Base-by-base conservation (phyloP, 192 early-diverging fungal species). In the Backusella tarrabulga region DNA sequence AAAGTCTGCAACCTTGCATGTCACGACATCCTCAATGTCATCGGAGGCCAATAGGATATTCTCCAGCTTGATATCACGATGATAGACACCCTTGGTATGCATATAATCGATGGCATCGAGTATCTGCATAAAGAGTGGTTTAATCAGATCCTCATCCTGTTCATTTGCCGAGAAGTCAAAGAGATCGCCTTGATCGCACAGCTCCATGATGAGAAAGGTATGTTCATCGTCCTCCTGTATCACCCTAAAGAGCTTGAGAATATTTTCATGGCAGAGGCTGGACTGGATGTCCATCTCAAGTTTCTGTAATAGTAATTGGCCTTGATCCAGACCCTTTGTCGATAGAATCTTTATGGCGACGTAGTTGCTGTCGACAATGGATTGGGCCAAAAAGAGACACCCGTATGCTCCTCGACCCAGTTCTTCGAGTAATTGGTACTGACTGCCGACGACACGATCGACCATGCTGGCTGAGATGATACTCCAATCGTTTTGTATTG, bases 41-140 rank as follows among this genome's bases (percentile, higher is more conserved):
- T 80, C 77, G 8, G 79, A 76, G 19, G 75, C 71, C 15, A 84
- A 54, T 23, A 97, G 86, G 44, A 95, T 89, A 77, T 98, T 98
- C 83, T 98, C 97, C n/a, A 95, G 94, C 86, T 93, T 99, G 74
- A 99, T 85, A 79, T 99, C 97, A 66, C 97, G 91, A 78, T 99
- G 97, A 83, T 94, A 96, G 56, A 97, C 89, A n/a, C 92, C 92
- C 67, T 91, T 78, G 5, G 74, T 68, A 77, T 99, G 97, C 81
- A 92, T 91, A 85, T 96, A 90, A 32, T 87, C 84, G 19, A 98
- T 80, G 14, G 96, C 95, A 35, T 91, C 87, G 14, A 93, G 86
- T 67, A 97, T 91, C 80, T 96, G 94, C 14, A 86, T 76, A 82
- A 97, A 97, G 17, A 96, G 83, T 17, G 68, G 44, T 9, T 89